Percentiles rank a stretch among this genome's conserved stretches.
Evolutionary conservation across 345 rosid species (phyloP).

Genomic region (Dipteronia sinensis): DNA sequence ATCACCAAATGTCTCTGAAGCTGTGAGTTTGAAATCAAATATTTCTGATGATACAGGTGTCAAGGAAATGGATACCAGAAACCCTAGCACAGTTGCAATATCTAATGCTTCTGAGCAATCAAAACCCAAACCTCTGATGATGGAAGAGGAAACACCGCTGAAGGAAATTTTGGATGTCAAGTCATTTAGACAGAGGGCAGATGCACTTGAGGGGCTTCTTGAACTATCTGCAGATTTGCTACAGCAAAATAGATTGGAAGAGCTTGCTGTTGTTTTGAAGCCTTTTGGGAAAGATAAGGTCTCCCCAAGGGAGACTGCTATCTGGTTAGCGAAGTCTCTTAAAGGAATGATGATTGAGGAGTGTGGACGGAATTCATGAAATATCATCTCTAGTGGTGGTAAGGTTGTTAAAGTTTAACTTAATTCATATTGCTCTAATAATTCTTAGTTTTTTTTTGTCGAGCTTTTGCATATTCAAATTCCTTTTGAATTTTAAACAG

Average conservation of each 20-base stretch:
- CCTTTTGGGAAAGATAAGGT: slow-evolving; percentile 97
- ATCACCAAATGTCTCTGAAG: slow-evolving; percentile 50
- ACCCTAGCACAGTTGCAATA: slow-evolving; percentile 30
- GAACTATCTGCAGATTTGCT: slow-evolving; percentile 94
- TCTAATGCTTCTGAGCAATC: slow-evolving; percentile 45
- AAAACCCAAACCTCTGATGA: slow-evolving; percentile 37
- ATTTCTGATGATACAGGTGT: slow-evolving; percentile 40
- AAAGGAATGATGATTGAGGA: slow-evolving; percentile 97
- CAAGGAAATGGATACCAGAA: slow-evolving; percentile 51
- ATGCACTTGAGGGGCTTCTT: slow-evolving; percentile 93
- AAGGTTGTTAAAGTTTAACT: slow-evolving; percentile 22
- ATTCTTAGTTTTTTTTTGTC: slow-evolving; percentile 11
- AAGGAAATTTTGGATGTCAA: slow-evolving; percentile 78
- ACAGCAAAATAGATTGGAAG: slow-evolving; percentile 82
- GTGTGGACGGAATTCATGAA: slow-evolving; percentile 52
- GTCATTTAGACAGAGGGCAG: slow-evolving; percentile 95
- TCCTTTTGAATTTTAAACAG: slow-evolving; percentile 18
- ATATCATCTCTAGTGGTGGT: slow-evolving; percentile 22
- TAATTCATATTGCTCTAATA: slow-evolving; percentile 13
- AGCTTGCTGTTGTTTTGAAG: slow-evolving; percentile 87
- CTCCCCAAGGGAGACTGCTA: slow-evolving; percentile 97
- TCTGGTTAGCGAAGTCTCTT: slow-evolving; percentile 94
- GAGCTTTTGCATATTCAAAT: slow-evolving; percentile 24
- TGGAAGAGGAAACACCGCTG: slow-evolving; percentile 59
- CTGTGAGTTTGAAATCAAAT: slow-evolving; percentile 39